A percentile compares a stretch with the other conserved stretches of the same genome.
phyloP scores from a whole-genome alignment of 495 filamentous ascomycete genomes.

The Aspergillus diversus region DNA sequence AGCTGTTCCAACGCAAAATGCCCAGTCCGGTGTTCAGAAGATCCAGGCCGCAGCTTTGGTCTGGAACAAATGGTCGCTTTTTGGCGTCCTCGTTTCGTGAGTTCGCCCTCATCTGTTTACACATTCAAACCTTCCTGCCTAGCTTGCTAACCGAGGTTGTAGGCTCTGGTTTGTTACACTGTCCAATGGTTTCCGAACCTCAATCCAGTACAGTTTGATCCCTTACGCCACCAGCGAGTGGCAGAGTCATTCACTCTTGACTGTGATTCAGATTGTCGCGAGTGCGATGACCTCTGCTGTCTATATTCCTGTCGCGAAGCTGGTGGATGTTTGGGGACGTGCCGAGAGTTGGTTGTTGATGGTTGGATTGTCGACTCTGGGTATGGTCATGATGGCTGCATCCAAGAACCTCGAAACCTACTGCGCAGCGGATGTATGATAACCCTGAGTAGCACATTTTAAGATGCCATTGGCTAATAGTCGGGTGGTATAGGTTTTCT shows the following conservation, averaged over 20 bases:
- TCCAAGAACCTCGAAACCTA: constrained; percentile 51
- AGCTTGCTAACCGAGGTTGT: too few species aligned
- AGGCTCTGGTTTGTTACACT: too few species aligned
- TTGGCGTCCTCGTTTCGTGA: too few species aligned
- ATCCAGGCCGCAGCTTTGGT: too few species aligned
- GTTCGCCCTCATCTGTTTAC: too few species aligned
- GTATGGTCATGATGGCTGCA: constrained; percentile 52
- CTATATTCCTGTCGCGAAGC: constrained; percentile 65
- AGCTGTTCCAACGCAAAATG: too few species aligned
- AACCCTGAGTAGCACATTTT: background rate
- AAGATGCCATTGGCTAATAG: background rate
- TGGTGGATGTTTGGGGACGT: constrained; percentile 67
- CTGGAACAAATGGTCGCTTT: too few species aligned
- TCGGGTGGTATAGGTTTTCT: constrained; percentile 41
- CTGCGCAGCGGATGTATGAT: constrained; percentile 48
- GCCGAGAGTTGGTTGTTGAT: constrained; percentile 53
- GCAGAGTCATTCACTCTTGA: constrained; percentile 37
- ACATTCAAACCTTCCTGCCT: too few species aligned
- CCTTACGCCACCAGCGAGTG: constrained; percentile 39
- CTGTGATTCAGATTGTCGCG: constrained; percentile 34
- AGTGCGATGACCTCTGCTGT: constrained; percentile 60
- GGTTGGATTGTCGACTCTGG: constrained; percentile 39
- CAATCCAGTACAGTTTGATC: constrained; percentile 26
- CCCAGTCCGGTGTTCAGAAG: too few species aligned
- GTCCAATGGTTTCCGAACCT: constrained; percentile 25